Conservation (phyloP, 192 early-diverging fungal species). For the Gamsiella multidivaricata region DNA sequence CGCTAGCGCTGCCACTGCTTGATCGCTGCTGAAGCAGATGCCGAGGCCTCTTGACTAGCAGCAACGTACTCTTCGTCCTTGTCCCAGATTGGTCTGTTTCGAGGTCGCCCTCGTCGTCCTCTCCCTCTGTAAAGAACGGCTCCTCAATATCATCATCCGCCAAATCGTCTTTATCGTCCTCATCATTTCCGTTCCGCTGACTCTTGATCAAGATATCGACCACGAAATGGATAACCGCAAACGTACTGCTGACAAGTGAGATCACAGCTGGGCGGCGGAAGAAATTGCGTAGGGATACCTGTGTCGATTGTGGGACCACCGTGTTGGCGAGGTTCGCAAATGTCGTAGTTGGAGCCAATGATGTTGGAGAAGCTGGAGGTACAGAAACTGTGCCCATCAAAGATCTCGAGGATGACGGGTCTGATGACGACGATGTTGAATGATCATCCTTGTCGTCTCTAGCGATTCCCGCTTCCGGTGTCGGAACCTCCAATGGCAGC, state of each 20-base stretch:
- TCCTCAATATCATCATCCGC: constrained; percentile 9
- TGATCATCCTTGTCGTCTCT: no score
- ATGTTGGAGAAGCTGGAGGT: not conserved
- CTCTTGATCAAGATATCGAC: constrained; percentile 56
- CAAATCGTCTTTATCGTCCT: constrained; percentile 16
- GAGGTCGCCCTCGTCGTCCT: not conserved
- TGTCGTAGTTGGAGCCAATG: constrained; percentile 10
- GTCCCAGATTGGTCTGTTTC: not conserved
- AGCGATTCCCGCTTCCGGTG: not conserved
- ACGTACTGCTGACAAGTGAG: constrained; percentile 43
- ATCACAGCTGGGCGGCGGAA: constrained; percentile 49
- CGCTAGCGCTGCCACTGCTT: not conserved
- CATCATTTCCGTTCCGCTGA: constrained; percentile 55
- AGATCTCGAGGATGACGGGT: constrained; percentile 5
- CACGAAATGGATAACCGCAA: constrained; percentile 53
- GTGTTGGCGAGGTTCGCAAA: constrained; percentile 43
- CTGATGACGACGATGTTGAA: not conserved
- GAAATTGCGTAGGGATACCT: constrained; percentile 28
- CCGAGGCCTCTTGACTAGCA: not conserved
- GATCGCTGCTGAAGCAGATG: not conserved
- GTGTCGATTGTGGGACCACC: constrained; percentile 39
- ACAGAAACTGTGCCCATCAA: not conserved
- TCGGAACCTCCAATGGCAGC: constrained; percentile 2
- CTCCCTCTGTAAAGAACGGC: not conserved
- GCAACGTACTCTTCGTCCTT: not conserved